These are phyloP conservation scores for Leptographium galeiforme DNA, from an alignment of 2,329 filamentous ascomycete genomes.

Conservation along the genomic window DNA sequence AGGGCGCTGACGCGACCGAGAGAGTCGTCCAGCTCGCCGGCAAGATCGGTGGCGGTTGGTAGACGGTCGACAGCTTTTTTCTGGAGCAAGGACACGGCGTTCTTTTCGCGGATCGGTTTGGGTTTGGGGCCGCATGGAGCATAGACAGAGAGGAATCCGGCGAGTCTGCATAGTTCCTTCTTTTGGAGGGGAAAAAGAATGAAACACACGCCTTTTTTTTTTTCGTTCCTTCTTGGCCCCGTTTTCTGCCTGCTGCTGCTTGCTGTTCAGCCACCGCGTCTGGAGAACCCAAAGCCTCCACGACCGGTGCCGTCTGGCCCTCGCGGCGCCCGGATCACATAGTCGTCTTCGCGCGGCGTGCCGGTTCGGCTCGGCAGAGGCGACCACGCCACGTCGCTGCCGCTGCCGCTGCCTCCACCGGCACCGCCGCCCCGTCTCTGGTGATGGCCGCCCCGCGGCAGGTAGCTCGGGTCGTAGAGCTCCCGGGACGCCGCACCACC, in stretches of 20 bases:
- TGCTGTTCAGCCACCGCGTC: conserved; percentile 36
- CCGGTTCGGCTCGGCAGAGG: conserved; percentile 25
- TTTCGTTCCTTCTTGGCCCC: neutral
- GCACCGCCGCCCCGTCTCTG: conserved; percentile 15
- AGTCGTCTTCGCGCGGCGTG: conserved; percentile 45
- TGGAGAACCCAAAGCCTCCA: conserved; percentile 64
- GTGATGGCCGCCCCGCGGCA: conserved; percentile 46
- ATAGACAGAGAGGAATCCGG: neutral
- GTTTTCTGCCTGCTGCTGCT: neutral
- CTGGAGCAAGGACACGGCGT: conserved; percentile 19
- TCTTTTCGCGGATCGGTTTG: neutral
- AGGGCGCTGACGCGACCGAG: conserved; percentile 56
- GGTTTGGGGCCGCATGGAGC: neutral
- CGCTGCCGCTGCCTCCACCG: conserved; percentile 16
- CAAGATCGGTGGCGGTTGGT: conserved; percentile 92
- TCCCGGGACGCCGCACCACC: conserved; percentile 28
- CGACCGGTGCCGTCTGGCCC: conserved; percentile 67
- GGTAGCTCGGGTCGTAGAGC: conserved; percentile 66
- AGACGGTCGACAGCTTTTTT: conserved; percentile 12
- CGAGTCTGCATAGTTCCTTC: neutral
- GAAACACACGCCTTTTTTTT: neutral
- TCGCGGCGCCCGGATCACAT: conserved; percentile 58
- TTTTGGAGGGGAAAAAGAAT: neutral
- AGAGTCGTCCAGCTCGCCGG: conserved; percentile 78
- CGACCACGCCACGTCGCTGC: conserved; percentile 9